Evolutionary conservation across 306 rosid species (phyloP).

Genomic region (Quercus variabilis): DNA sequence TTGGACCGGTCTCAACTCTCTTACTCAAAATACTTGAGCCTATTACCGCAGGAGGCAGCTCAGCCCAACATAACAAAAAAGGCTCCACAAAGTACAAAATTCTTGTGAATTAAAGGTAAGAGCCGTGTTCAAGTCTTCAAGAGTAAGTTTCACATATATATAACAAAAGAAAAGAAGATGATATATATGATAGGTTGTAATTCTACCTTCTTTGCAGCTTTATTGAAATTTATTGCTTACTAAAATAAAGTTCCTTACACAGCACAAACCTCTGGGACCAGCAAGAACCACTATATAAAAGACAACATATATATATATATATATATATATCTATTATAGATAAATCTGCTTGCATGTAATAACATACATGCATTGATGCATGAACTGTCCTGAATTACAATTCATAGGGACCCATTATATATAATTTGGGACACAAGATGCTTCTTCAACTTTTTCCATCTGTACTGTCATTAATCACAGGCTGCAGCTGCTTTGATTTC

Average conservation of each 20-base stretch:
- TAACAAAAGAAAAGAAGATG: too few species aligned
- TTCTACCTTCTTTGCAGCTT: neutral
- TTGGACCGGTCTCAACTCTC: too few species aligned
- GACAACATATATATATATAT: neutral
- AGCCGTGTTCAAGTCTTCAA: fast-evolving
- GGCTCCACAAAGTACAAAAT: too few species aligned
- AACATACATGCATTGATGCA: slow-evolving; percentile 4
- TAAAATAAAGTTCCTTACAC: neutral
- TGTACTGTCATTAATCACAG: slow-evolving; percentile 20
- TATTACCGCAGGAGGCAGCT: too few species aligned
- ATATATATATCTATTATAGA: too few species aligned
- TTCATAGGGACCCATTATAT: neutral
- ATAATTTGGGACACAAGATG: neutral
- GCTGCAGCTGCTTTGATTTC: slow-evolving; percentile 15
- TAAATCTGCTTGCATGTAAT: neutral
- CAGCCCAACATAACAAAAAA: too few species aligned
- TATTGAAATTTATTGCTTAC: neutral
- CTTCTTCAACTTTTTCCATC: slow-evolving; percentile 1
- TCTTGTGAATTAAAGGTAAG: too few species aligned
- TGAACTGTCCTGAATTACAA: neutral
- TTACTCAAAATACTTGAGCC: too few species aligned
- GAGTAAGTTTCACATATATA: too few species aligned
- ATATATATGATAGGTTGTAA: too few species aligned
- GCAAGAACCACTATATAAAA: neutral
- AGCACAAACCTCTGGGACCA: neutral